phyloP scores from a whole-genome alignment of 441 rosid genomes.

The Kokia cookei region DNA sequence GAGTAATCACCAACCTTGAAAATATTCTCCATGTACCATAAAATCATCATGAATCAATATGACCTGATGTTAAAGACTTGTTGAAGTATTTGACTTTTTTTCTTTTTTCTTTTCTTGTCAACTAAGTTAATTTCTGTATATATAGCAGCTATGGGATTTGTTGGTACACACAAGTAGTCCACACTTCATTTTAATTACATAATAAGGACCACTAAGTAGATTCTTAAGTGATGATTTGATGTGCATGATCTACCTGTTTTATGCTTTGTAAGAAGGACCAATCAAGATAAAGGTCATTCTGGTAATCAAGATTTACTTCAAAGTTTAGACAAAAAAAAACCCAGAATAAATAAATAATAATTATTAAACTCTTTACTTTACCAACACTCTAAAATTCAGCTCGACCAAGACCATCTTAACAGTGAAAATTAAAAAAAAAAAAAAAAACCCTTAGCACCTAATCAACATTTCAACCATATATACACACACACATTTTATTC shows the following conservation, averaged over 20 bases:
- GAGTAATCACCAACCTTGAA: no score
- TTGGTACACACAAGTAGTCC: neutral
- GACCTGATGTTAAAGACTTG: neutral
- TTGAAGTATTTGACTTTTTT: neutral
- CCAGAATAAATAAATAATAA: neutral
- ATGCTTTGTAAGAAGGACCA: neutral
- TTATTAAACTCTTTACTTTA: conserved; percentile 28
- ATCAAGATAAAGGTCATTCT: neutral
- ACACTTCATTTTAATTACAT: neutral
- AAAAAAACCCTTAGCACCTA: conserved; percentile 18
- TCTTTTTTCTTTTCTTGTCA: neutral
- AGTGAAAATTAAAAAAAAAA: neutral
- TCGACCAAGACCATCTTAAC: conserved; percentile 30
- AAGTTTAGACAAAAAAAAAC: neutral
- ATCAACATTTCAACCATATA: conserved; percentile 1
- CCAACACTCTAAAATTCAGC: conserved; percentile 58
- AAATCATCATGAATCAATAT: neutral
- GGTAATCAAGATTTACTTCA: conserved; percentile 11
- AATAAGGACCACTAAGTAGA: neutral
- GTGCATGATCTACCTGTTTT: neutral
- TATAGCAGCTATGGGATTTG: neutral
- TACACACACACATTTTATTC: neutral
- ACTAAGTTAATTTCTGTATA: neutral
- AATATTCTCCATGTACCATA: no score
- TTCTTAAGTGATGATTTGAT: neutral